Base-by-base conservation (phyloP, 2,329 filamentous ascomycete species). In the Clonostachys rosea region DNA sequence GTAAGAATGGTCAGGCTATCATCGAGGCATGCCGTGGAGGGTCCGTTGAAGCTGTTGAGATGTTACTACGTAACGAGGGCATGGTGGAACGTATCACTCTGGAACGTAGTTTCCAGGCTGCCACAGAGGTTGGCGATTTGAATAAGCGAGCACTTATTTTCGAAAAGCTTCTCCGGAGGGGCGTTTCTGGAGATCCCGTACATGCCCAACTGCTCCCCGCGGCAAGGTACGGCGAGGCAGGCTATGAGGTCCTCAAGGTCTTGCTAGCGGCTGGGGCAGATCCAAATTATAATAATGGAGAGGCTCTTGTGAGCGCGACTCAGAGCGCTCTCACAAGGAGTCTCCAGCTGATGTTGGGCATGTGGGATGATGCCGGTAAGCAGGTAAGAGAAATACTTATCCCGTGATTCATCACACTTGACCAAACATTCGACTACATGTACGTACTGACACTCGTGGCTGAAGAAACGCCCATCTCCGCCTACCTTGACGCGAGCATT, bases 231-330 rank as follows among this genome's bases (percentile, higher is more conserved):
- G 75, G 76, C 0, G 69, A 75, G 30, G 67, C 68, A 3, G 77
- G 73, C 2, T 66, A 70, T 30, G 65, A 67, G 6, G 60, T 82
- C 13, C 67, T 83, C 34, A 64, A 61, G 30, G 69, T 81, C 10
- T 56, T 85, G 16, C 61, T 84, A 5, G 59, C 59, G 2, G 68
- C 74, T 34, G 79, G 79, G 0, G 81, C 79, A 4, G 75, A 76
- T 46, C 72, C 77, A 0, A 75, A 83, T 54, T 75, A 75, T 56
- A 74, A 74, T 17, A 67, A 71, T 10, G 79, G 79, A 2, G 76
- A 81, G 46, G 73, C 76, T 5, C 69, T 83, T 5, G 75, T 78
- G 52, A 73, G 76, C 11, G 76, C 78, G 2, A 73, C 75, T 1
- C 66, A 73, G 35, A 76, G 73, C 49, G 76, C 75, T 0, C 75